Percentiles rank a stretch among this genome's conserved stretches.
Evolutionary conservation across 2,329 filamentous ascomycete genomes (phyloP).

Genomic region (Byssoonygena ceratinophila): DNA sequence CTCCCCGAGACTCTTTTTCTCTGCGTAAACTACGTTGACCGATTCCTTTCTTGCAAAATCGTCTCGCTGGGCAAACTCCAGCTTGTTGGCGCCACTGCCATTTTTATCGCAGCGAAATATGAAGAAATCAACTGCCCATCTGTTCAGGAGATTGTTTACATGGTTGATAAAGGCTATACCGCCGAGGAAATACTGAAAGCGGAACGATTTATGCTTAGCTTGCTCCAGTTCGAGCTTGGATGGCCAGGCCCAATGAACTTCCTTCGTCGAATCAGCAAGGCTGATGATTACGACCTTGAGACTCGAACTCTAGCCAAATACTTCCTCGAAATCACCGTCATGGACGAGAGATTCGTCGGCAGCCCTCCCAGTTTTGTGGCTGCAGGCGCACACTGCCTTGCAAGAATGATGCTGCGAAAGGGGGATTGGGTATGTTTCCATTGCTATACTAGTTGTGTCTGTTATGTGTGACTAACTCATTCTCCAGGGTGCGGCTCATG

Average conservation of each 20-base stretch:
- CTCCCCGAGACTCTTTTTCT: slow-evolving; percentile 92
- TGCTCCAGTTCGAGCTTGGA: slow-evolving; percentile 89
- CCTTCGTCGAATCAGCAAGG: slow-evolving; percentile 90
- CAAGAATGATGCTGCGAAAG: slow-evolving; percentile 78
- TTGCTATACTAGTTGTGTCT: not conserved
- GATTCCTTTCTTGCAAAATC: slow-evolving; percentile 87
- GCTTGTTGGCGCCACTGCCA: slow-evolving; percentile 87
- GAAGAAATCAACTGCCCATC: slow-evolving; percentile 98
- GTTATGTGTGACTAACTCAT: slow-evolving; percentile 14
- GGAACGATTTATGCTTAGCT: slow-evolving; percentile 94
- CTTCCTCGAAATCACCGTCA: slow-evolving; percentile 89
- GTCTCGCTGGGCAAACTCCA: slow-evolving; percentile 92
- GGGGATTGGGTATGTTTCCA: slow-evolving; percentile 71
- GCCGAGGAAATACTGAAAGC: slow-evolving; percentile 91
- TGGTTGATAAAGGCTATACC: slow-evolving; percentile 89
- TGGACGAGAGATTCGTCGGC: slow-evolving; percentile 95
- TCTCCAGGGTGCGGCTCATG: slow-evolving; percentile 62
- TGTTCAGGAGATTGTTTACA: slow-evolving; percentile 89
- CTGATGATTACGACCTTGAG: slow-evolving; percentile 93
- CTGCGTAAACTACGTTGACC: slow-evolving; percentile 92
- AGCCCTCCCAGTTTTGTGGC: slow-evolving; percentile 82
- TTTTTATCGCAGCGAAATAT: slow-evolving; percentile 94
- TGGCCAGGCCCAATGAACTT: slow-evolving; percentile 99
- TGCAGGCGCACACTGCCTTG: slow-evolving; percentile 84
- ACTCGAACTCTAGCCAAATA: slow-evolving; percentile 94